Evolutionary conservation across 768 basidiomycete species (phyloP), one percentile per base, ranked within the genome.

Genomic region (Termitomyces heimii): DNA sequence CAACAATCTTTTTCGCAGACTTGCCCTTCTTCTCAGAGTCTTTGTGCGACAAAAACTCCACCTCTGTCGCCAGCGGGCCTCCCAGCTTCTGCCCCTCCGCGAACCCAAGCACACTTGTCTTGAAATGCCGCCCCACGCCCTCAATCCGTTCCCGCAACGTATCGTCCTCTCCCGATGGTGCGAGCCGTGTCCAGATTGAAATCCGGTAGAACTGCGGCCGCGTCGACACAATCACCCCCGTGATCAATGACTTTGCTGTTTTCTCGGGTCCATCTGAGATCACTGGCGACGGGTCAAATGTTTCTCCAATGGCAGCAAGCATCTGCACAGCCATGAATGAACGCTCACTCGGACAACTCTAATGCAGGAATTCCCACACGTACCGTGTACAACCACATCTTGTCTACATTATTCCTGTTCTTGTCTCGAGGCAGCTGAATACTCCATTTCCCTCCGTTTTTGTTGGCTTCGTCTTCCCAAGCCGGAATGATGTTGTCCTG

Each of bases 231-330:
- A 99, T 98, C 52, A 97, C 94, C 50, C 94, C 94, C 0, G 95
- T 98, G 63, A 89, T 87, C 63, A 92, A 76, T 37, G 86, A 85
- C 62, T 79, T 77, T 8, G 76, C 75, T 40, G 74, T 77, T 18
- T 71, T 71, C 50, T 62, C 68, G 60, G 62, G 45, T 73, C 79
- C 60, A 69, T 76, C 81, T 46, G 73, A 66, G 57, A 68, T 67
- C 24, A 85, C 80, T 48, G 92, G 81, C 54, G 86, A 82, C 16
- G 95, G 93, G 72, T 98, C 97, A 70, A 97, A 98, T 0, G 94
- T 99, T 75, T 99, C 97, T 53, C 97, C 97, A 63, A 99, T 99
- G 45, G 96, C 97, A 59, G 97, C 97, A 57, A 99, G 85, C 96
- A 98, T 98, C 97, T 98, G 71, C 42, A 56, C 44, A 53, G 52